These are phyloP conservation scores for Phytophthora ohioensis DNA, from an alignment of 352 stramenopile genomes.

Conservation along the genomic window DNA sequence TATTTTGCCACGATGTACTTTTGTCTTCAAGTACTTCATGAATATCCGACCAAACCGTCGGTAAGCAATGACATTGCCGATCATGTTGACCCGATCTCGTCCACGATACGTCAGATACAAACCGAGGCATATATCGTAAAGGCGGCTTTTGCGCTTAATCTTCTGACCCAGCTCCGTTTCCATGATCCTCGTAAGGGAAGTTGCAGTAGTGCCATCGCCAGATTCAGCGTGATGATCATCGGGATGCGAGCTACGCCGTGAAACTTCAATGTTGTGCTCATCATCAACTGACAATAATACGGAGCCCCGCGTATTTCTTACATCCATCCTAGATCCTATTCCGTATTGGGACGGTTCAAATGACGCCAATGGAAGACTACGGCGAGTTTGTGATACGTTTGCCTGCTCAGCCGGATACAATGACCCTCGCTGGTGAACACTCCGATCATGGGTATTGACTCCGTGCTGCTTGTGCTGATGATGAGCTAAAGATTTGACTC, in stretches of 20 bases:
- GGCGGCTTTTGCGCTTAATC: constrained; percentile 67
- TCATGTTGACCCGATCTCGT: constrained; percentile 58
- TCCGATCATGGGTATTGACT: constrained; percentile 1
- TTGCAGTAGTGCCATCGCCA: constrained; percentile 6
- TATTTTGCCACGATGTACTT: constrained; percentile 45
- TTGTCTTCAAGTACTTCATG: constrained; percentile 34
- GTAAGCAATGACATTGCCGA: constrained; percentile 66
- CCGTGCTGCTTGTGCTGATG: constrained; percentile 23
- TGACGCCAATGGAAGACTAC: constrained; percentile 16
- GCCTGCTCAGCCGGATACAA: constrained; percentile 6
- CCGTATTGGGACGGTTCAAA: constrained; percentile 17
- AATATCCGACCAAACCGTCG: constrained; percentile 51
- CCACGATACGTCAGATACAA: constrained; percentile 69
- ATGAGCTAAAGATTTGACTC: constrained; percentile 20
- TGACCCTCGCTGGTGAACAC: constrained; percentile 18
- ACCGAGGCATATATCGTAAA: constrained; percentile 64
- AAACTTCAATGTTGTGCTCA: not conserved
- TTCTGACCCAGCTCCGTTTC: constrained; percentile 60
- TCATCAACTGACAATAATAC: constrained; percentile 17
- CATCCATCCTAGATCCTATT: constrained; percentile 4
- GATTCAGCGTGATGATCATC: constrained; percentile 17
- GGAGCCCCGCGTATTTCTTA: constrained; percentile 7
- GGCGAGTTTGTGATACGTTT: constrained; percentile 7
- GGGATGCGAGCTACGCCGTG: not conserved
- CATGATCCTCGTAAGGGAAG: constrained; percentile 64